Evolutionary conservation across 305 asterid genomes (phyloP).

Genomic region (Lippia alba): DNA sequence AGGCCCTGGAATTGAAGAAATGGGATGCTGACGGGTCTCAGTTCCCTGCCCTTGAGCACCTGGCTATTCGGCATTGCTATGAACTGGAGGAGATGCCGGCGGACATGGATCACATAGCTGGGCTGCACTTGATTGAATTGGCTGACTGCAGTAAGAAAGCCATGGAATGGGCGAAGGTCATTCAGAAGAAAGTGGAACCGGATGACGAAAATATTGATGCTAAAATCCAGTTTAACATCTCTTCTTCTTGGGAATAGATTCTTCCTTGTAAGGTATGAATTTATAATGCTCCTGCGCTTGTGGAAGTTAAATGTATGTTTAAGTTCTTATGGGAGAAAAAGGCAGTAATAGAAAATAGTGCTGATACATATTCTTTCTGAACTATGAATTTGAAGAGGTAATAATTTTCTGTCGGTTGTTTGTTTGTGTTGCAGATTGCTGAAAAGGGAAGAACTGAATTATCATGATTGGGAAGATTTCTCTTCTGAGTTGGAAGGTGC

Average conservation of each 20-base stretch:
- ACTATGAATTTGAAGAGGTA: not conserved
- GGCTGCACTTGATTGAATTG: constrained; percentile 34
- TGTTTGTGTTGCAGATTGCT: not conserved
- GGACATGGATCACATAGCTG: constrained; percentile 9
- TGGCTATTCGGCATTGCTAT: constrained; percentile 39
- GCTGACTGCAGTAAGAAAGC: constrained; percentile 39
- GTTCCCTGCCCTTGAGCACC: constrained; percentile 33
- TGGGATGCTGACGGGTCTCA: constrained; percentile 26
- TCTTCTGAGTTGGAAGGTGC: not conserved
- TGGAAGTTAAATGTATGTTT: not conserved
- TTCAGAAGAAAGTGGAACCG: not conserved
- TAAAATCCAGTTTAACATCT: constrained; percentile 30
- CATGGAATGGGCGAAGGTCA: constrained; percentile 23
- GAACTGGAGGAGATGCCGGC: constrained; percentile 31
- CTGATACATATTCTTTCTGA: not conserved
- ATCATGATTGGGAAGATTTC: not conserved
- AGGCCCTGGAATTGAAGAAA: constrained; percentile 30
- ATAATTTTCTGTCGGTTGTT: not conserved
- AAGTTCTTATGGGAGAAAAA: no score
- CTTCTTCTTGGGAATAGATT: constrained; percentile 40
- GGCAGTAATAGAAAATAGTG: no score
- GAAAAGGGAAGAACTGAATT: not conserved
- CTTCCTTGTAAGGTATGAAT: not conserved
- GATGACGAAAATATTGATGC: constrained; percentile 1
- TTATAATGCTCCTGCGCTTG: not conserved